A percentile compares a stretch with the other conserved stretches of the same genome.
Evolutionary conservation across 2,329 filamentous ascomycete species (phyloP).

Genomic region (Ophiosphaerella narmari): DNA sequence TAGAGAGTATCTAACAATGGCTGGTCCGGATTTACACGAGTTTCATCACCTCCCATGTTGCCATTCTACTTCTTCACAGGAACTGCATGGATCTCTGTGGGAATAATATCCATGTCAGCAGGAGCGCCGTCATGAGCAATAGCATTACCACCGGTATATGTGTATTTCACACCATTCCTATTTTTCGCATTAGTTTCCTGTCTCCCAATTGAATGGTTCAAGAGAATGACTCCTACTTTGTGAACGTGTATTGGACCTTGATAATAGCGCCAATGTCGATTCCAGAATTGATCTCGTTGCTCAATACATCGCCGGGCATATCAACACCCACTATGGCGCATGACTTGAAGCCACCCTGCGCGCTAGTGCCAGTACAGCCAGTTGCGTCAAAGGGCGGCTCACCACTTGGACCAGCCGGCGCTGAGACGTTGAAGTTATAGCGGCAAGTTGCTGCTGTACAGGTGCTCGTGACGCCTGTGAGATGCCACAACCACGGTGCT

Average conservation of each 20-base stretch:
- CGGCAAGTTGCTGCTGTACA: slow-evolving; percentile 27
- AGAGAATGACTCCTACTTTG: slow-evolving; percentile 10
- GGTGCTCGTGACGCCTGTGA: slow-evolving; percentile 20
- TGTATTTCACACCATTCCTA: slow-evolving; percentile 16
- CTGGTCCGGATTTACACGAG: no score
- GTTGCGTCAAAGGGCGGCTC: slow-evolving; percentile 20
- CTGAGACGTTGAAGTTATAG: slow-evolving; percentile 24
- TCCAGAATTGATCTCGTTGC: slow-evolving; percentile 18
- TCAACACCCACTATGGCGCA: slow-evolving; percentile 16
- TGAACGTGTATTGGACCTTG: slow-evolving; percentile 17
- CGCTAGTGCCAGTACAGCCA: slow-evolving; percentile 17
- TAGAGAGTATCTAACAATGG: no score
- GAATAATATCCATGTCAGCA: slow-evolving; percentile 7
- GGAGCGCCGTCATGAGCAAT: slow-evolving; percentile 8
- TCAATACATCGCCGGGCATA: slow-evolving; percentile 12
- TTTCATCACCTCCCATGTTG: background rate
- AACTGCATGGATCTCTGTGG: slow-evolving; percentile 11
- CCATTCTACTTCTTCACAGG: slow-evolving; percentile 2
- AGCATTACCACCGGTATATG: slow-evolving; percentile 15
- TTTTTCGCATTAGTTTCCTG: background rate
- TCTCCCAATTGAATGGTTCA: background rate
- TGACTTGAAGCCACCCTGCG: slow-evolving; percentile 17
- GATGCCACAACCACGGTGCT: slow-evolving; percentile 18
- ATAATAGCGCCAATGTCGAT: slow-evolving; percentile 11
- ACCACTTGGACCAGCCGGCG: slow-evolving; percentile 9